Evolutionary conservation across 768 basidiomycete species (phyloP).

Genomic region (Mycena rebaudengoi): DNA sequence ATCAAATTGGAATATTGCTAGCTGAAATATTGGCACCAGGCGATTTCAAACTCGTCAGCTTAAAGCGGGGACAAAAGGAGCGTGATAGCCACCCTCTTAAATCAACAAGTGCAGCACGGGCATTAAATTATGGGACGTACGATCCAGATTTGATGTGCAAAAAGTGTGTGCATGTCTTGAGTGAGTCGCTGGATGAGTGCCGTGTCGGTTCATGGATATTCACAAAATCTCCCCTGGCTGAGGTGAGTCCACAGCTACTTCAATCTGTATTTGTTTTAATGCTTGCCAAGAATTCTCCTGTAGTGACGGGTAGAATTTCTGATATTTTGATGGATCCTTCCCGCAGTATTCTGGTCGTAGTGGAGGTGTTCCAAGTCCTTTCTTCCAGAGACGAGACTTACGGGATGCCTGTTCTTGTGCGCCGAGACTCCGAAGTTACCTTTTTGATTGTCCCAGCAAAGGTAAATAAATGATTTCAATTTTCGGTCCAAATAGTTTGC

Average conservation of each 20-base stretch:
- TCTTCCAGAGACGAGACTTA: background rate
- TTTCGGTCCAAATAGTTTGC: no score
- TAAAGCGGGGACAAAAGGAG: background rate
- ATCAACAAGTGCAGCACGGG: background rate
- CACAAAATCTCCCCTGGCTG: background rate
- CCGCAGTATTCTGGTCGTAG: background rate
- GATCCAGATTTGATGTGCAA: background rate
- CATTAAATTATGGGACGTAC: conserved; percentile 1
- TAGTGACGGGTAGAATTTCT: background rate
- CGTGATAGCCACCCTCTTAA: background rate
- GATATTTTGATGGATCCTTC: background rate
- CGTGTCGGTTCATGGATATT: background rate
- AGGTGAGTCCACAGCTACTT: background rate
- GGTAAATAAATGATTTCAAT: background rate
- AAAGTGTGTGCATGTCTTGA: background rate
- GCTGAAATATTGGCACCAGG: no score
- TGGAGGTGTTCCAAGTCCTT: background rate
- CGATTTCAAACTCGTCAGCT: background rate
- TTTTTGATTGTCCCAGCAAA: background rate
- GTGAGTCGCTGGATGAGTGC: background rate
- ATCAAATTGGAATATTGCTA: no score
- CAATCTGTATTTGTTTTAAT: background rate
- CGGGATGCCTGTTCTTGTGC: background rate
- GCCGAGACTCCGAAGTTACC: background rate
- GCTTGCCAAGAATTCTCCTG: background rate